Evolutionary conservation across 208 protist species (phyloP).

Genomic region (Acanthamoeba lenticulata): DNA sequence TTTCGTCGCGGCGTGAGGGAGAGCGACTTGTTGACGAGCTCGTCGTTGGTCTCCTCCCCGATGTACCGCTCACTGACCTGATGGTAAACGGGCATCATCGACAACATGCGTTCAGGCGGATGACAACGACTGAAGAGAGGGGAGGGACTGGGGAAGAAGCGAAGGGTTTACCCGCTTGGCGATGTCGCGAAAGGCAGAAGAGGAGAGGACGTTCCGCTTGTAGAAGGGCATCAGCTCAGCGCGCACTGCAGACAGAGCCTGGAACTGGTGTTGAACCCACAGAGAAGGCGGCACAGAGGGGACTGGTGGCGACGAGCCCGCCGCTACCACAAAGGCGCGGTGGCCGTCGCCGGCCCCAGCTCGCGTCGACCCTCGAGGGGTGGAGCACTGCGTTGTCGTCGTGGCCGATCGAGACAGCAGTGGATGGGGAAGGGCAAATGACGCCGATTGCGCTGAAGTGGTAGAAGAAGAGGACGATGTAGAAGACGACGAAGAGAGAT

Average conservation of each 20-base stretch:
- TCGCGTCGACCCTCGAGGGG: no score
- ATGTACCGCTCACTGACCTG: slow-evolving; percentile 19
- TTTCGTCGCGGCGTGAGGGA: neutral
- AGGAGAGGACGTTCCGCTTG: slow-evolving; percentile 4
- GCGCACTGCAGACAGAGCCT: slow-evolving; percentile 56
- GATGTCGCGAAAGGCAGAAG: neutral
- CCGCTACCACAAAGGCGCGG: neutral
- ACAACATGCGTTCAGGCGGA: no score
- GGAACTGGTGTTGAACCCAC: slow-evolving; percentile 46
- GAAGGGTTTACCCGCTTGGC: neutral
- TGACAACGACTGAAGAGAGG: neutral
- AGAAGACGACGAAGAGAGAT: neutral
- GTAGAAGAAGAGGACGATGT: neutral
- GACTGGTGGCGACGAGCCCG: neutral
- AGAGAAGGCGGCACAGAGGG: neutral
- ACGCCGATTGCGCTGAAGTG: neutral
- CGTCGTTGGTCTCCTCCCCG: neutral
- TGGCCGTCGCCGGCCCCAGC: neutral
- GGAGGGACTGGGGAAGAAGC: neutral
- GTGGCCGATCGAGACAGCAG: neutral
- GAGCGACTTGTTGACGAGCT: neutral
- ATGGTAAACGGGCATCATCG: neutral
- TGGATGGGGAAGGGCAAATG: neutral
- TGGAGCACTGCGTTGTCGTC: no score
- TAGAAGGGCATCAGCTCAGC: slow-evolving; percentile 44